Evolutionary conservation across 1,284 basidiomycete species (phyloP), one percentile per base, ranked within the genome.

Genomic region (Vanrija humicola): DNA sequence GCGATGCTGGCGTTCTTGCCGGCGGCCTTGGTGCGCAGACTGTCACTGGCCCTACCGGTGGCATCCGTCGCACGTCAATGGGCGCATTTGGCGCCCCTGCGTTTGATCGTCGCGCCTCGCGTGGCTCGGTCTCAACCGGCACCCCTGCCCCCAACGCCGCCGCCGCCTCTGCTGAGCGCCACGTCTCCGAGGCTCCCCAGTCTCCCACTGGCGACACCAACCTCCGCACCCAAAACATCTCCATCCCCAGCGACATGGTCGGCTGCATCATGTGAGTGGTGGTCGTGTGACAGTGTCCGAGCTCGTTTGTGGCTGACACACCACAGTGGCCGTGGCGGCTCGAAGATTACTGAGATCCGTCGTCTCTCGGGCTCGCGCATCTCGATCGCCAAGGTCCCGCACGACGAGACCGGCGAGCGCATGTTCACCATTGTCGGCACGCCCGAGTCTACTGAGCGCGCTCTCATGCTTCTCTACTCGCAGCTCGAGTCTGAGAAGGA

Each of bases 341-440:
- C 90, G 67, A 98, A 98, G 82, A 98, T 98, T 68, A 97, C 94
- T 57, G 95, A 98, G 79, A 98, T 98, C 75, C 89, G 95, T 66
- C 88, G 95, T 55, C 83, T 98, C 54, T 94, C 90, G 59, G 95
- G 95, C 45, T 94, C 90, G 64, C 90, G 93, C 78, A 98, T 98
- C 75, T 91, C 88, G 56, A 98, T 98, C 68, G 96, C 95, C 67
- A 98, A 98, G 80, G 89, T 91, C 49, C 92, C 95, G 21, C 95
- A 98, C 72, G 95, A 98, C 72, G 96, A 98, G 71, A 93, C 92
- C 49, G 95, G 95, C 66, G 95, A 98, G 80, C 84, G 95, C 66
- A 97, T 98, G 94, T 98, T 98, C 79, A 97, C 96, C 58, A 98
- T 98, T 73, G 84, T 97, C 58, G 95, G 95, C 56, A 94, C 93